These are phyloP conservation scores for Ehretia macrophylla DNA, from an alignment of 257 asterid species.

Conservation along the genomic window DNA sequence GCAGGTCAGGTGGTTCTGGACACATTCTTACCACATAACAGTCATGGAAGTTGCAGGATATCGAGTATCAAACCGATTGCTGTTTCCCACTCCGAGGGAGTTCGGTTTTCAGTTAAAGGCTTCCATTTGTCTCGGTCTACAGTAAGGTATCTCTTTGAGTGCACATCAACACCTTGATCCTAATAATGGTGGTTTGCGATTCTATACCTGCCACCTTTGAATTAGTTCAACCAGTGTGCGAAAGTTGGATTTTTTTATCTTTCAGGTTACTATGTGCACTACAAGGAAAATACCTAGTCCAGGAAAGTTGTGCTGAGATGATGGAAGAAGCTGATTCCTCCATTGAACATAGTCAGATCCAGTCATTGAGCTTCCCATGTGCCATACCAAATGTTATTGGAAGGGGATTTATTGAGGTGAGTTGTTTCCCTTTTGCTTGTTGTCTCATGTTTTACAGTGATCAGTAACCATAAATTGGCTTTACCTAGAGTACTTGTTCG, in stretches of 20 bases:
- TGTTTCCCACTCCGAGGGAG: constrained; percentile 59
- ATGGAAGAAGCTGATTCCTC: constrained; percentile 33
- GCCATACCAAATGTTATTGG: constrained; percentile 60
- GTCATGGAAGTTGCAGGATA: constrained; percentile 51
- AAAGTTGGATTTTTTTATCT: too few species aligned
- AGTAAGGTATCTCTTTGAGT: constrained; percentile 50
- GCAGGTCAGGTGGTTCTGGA: constrained; percentile 78
- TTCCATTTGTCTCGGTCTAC: constrained; percentile 56
- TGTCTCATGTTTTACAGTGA: too few species aligned
- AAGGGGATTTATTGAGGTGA: constrained; percentile 96
- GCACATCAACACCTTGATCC: constrained; percentile 11
- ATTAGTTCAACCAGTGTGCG: constrained; percentile 8
- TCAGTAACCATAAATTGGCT: too few species aligned
- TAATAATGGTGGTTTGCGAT: constrained; percentile 11
- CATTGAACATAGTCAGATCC: constrained; percentile 45
- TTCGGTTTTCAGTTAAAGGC: constrained; percentile 71
- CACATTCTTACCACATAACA: constrained; percentile 45
- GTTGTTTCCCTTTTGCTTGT: background rate
- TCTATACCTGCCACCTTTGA: constrained; percentile 3
- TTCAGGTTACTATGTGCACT: constrained; percentile 66
- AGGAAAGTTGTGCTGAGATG: constrained; percentile 47
- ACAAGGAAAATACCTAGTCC: constrained; percentile 64
- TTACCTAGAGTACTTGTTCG: too few species aligned
- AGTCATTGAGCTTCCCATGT: constrained; percentile 69
- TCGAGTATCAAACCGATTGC: constrained; percentile 78